phyloP scores from a whole-genome alignment of 2,329 filamentous ascomycete genomes.

The Ceratocystis harringtonii region DNA sequence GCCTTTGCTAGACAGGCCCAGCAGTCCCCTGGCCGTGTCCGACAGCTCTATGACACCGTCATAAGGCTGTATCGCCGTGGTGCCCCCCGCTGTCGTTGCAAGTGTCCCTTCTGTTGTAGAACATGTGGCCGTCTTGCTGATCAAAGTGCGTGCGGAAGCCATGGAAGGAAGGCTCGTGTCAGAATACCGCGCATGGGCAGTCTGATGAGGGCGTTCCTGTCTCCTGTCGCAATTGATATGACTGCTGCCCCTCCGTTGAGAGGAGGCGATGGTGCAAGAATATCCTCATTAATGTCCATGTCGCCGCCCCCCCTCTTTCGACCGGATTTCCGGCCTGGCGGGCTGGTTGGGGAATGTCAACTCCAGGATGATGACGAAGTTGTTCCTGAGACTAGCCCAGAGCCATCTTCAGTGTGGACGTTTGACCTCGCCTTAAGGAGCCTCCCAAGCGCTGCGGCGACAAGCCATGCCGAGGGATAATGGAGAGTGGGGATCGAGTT shows the following conservation, averaged over 20 bases:
- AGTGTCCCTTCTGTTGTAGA: constrained; percentile 9
- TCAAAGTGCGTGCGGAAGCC: neutral
- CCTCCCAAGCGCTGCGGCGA: neutral
- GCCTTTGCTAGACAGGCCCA: neutral
- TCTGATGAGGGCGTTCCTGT: constrained; percentile 5
- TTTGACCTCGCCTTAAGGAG: neutral
- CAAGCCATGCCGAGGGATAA: neutral
- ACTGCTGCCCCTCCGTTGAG: neutral
- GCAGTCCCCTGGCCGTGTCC: neutral
- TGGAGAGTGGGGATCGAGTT: neutral
- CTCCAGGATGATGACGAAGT: neutral
- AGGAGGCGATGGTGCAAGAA: neutral
- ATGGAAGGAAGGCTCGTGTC: neutral
- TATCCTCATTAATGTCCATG: neutral
- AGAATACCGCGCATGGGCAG: constrained; percentile 1
- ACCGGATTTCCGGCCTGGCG: neutral
- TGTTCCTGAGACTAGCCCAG: neutral
- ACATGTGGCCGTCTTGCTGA: constrained; percentile 5
- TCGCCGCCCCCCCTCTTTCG: neutral
- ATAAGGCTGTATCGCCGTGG: neutral
- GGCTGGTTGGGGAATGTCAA: neutral
- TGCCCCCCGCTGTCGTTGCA: constrained; percentile 1
- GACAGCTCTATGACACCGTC: constrained; percentile 1
- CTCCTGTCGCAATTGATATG: constrained; percentile 3
- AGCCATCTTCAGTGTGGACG: neutral